A percentile compares a stretch with the other conserved stretches of the same genome.
phyloP scores from a whole-genome alignment of 1,139 yeast genomes.

The Suhomyces yuchorum region DNA sequence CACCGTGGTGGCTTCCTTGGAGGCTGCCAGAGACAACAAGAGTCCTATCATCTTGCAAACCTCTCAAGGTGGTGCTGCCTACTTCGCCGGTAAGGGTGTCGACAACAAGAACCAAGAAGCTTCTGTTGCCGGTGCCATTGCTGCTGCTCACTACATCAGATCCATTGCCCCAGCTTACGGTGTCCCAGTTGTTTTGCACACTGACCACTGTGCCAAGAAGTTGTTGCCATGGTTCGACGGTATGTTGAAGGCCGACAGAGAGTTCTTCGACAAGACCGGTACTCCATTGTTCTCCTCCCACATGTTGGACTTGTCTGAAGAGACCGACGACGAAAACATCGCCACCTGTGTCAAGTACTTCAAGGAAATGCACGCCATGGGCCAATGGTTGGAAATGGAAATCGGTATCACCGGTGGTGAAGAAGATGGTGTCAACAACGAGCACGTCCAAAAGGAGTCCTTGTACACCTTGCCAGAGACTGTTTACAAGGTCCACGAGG shows the following conservation, averaged over 20 bases:
- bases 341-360: slow-evolving; percentile 93
- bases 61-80: slow-evolving; percentile 99
- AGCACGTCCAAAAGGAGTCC: slow-evolving; percentile 81
- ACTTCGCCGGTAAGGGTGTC: slow-evolving; percentile 99
- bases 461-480: slow-evolving; percentile 97
- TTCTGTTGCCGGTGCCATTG: slow-evolving; percentile 91
- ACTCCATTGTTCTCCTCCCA: slow-evolving; percentile 98
- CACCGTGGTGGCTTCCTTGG: slow-evolving; percentile 94
- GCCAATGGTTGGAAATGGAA: slow-evolving; percentile 99
- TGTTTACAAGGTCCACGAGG: slow-evolving; percentile 87
- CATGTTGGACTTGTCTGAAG: slow-evolving; percentile 98
- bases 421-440: slow-evolving; percentile 99
- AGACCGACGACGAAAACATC: slow-evolving; percentile 93
- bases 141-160: slow-evolving; percentile 98
- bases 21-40: slow-evolving; percentile 96
- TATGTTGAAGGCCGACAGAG: slow-evolving; percentile 96
- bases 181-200: slow-evolving; percentile 94
- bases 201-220: slow-evolving; percentile 99
- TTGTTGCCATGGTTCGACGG: slow-evolving; percentile 98
- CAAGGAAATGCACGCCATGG: slow-evolving; percentile 88
- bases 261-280: slow-evolving; percentile 79
- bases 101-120: slow-evolving; percentile 91
- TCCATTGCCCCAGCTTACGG: slow-evolving; percentile 95
- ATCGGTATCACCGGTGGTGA: slow-evolving; percentile 99
- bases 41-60: slow-evolving; percentile 96